These are phyloP conservation scores for Talaromyces pinophilus DNA, from an alignment of 2,329 filamentous ascomycete species.

Conservation along the genomic window DNA sequence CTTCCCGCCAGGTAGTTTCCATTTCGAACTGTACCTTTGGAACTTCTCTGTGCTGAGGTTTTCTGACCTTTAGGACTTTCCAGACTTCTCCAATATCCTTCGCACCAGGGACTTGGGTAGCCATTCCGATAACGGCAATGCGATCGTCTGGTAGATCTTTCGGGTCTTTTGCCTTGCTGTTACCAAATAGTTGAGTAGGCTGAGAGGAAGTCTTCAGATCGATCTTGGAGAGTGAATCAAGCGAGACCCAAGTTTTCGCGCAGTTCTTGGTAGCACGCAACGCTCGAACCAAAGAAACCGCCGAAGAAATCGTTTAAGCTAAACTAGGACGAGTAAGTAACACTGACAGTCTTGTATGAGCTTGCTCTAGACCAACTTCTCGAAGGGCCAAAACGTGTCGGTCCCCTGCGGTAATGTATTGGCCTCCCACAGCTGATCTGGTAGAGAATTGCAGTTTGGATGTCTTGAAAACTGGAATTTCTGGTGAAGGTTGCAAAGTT, in stretches of 20 bases:
- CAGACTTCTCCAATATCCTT: neutral
- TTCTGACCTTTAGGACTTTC: neutral
- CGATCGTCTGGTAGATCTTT: neutral
- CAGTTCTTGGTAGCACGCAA: neutral
- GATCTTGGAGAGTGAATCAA: neutral
- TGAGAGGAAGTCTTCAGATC: neutral
- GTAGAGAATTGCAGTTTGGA: neutral
- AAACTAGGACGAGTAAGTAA: neutral
- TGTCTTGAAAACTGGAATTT: neutral
- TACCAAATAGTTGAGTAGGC: neutral
- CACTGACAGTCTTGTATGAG: neutral
- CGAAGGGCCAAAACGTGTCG: neutral
- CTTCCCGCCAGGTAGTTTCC: neutral
- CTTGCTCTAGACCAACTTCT: neutral
- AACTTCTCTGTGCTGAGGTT: neutral
- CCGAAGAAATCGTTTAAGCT: neutral
- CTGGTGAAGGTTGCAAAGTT: neutral
- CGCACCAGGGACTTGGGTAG: neutral
- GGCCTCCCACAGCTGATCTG: neutral
- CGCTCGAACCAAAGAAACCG: neutral
- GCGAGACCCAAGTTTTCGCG: neutral
- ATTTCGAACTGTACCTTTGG: neutral
- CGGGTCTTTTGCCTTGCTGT: neutral
- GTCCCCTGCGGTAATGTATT: neutral
- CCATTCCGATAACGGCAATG: neutral